These are phyloP conservation scores for Macadamia tetraphylla DNA, from an alignment of 164 flowering plant genomes.

Conservation along the genomic window DNA sequence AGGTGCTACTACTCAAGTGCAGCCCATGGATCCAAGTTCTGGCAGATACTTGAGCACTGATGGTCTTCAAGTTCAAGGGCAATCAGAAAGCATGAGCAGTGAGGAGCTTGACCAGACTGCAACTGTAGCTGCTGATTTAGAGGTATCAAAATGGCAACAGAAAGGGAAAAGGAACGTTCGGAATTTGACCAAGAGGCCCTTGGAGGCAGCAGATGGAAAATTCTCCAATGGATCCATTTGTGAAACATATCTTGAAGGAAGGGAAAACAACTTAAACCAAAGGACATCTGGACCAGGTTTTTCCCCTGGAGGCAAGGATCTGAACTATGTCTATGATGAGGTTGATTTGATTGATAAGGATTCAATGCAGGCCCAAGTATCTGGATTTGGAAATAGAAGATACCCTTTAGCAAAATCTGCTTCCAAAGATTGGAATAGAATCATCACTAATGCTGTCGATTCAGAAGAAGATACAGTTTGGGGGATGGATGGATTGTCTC, in stretches of 20 bases:
- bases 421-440: slow-evolving; percentile 21
- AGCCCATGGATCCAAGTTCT: slow-evolving; percentile 19
- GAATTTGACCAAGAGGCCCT: slow-evolving; percentile 38
- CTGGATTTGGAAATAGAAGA: slow-evolving; percentile 25
- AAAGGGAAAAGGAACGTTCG: slow-evolving; percentile 88
- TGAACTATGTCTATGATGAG: slow-evolving; percentile 27
- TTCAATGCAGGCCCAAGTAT: slow-evolving; percentile 14
- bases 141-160: slow-evolving; percentile 80
- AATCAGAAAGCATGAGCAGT: slow-evolving; percentile 39
- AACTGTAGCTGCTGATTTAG: slow-evolving; percentile 31
- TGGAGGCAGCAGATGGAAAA: slow-evolving; percentile 24
- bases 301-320: slow-evolving; percentile 22
- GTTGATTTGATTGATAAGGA: slow-evolving; percentile 31
- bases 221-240: slow-evolving; percentile 20
- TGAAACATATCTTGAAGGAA: slow-evolving; percentile 27
- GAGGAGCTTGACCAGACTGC: slow-evolving; percentile 44
- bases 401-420: slow-evolving; percentile 26
- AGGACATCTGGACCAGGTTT: slow-evolving; percentile 22
- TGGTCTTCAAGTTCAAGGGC: slow-evolving; percentile 15
- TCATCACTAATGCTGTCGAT: slow-evolving; percentile 16
- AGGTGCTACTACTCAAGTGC: slow-evolving; percentile 38
- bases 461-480: slow-evolving; percentile 40
- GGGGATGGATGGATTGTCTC: slow-evolving; percentile 31
- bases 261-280: slow-evolving; percentile 14
- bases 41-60: slow-evolving; percentile 22